These are phyloP conservation scores for Penicillium egyptiacum DNA, from an alignment of 495 filamentous ascomycete species.

Conservation along the genomic window DNA sequence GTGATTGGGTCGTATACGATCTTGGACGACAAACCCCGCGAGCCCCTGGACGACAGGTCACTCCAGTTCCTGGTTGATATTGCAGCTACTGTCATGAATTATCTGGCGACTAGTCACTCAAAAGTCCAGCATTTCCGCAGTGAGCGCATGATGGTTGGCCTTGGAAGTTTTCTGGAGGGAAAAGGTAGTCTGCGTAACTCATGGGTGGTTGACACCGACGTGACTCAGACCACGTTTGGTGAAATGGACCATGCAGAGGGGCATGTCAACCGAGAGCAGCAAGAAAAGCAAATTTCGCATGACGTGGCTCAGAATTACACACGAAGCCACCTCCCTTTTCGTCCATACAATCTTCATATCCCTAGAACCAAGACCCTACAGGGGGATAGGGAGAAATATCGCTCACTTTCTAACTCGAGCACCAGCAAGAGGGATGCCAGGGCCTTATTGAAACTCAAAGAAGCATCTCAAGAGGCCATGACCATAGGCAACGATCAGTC, in stretches of 20 bases:
- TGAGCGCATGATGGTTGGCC: conserved; percentile 24
- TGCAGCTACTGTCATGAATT: conserved; percentile 19
- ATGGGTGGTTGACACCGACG: conserved; percentile 14
- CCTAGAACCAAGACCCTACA: neutral
- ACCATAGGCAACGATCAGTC: neutral
- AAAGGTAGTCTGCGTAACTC: conserved; percentile 22
- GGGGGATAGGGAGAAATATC: neutral
- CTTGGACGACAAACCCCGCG: conserved; percentile 18
- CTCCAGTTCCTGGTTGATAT: conserved; percentile 14
- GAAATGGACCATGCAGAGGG: conserved; percentile 10
- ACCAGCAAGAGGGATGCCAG: neutral
- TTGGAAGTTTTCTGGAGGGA: conserved; percentile 23
- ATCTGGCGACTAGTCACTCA: conserved; percentile 11
- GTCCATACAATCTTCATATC: conserved; percentile 10
- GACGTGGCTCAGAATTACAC: neutral
- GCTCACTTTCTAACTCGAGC: neutral
- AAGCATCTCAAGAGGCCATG: conserved; percentile 1
- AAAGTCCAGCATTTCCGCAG: conserved; percentile 15
- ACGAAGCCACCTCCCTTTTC: conserved; percentile 6
- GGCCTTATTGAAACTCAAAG: neutral
- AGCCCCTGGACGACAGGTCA: neutral
- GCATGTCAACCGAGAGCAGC: conserved; percentile 18
- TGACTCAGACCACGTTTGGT: neutral
- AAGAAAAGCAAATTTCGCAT: conserved; percentile 19
- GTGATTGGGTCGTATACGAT: conserved; percentile 21